Evolutionary conservation across 1,284 basidiomycete genomes (phyloP).

Genomic region (Cryptococcus floricola): DNA sequence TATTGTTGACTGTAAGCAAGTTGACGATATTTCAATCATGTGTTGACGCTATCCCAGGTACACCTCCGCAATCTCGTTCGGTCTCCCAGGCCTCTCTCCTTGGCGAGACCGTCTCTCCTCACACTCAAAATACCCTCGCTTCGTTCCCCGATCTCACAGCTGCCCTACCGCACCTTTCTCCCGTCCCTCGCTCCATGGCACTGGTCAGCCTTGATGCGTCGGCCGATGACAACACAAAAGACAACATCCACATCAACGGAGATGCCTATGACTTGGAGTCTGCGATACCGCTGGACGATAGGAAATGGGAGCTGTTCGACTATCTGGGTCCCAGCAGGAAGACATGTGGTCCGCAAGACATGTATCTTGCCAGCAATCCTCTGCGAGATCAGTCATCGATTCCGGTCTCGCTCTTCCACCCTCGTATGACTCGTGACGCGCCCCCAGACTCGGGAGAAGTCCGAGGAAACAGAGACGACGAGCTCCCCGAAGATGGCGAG

Average conservation of each 20-base stretch:
- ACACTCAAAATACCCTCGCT: slow-evolving; percentile 19
- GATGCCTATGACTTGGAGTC: slow-evolving; percentile 5
- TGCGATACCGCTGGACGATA: slow-evolving; percentile 34
- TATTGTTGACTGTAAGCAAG: slow-evolving; percentile 30
- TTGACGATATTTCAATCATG: not conserved
- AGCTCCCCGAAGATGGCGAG: slow-evolving; percentile 2
- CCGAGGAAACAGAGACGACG: not conserved
- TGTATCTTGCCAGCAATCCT: slow-evolving; percentile 27
- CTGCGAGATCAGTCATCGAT: slow-evolving; percentile 38
- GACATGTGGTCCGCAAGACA: slow-evolving; percentile 21
- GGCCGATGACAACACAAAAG: slow-evolving; percentile 2
- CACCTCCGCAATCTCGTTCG: slow-evolving; percentile 21
- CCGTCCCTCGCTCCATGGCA: slow-evolving; percentile 26
- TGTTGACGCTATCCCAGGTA: slow-evolving; percentile 15
- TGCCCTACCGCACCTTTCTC: slow-evolving; percentile 28
- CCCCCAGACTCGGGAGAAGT: slow-evolving; percentile 14
- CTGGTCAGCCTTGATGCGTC: slow-evolving; percentile 16
- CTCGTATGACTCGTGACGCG: slow-evolving; percentile 37
- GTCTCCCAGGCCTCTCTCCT: slow-evolving; percentile 28
- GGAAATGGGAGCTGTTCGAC: slow-evolving; percentile 47
- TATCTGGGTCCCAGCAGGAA: slow-evolving; percentile 23
- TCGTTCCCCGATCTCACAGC: slow-evolving; percentile 15
- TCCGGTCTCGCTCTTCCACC: slow-evolving; percentile 36
- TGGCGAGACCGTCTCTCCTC: slow-evolving; percentile 21
- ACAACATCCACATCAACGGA: not conserved